Evolutionary conservation across 192 early-diverging fungal species (phyloP).

Genomic region (Chytriomyces sp.): DNA sequence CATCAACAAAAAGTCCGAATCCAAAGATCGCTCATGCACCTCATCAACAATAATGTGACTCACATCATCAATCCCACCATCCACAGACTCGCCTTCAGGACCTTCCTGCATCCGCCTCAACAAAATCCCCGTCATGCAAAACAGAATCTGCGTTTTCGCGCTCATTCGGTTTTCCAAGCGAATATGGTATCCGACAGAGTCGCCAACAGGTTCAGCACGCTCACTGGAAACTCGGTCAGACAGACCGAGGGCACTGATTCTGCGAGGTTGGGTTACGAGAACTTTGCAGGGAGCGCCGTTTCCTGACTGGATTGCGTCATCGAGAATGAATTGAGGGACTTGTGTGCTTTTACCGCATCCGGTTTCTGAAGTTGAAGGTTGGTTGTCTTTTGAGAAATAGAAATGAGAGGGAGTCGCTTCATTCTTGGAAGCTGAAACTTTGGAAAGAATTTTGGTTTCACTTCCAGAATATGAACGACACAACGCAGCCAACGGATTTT

Average conservation of each 20-base stretch:
- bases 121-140: conserved; percentile 73
- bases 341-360: conserved; percentile 59
- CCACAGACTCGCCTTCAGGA: no score
- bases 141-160: conserved; percentile 61
- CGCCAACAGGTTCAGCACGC: conserved; percentile 50
- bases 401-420: no score
- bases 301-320: conserved; percentile 29
- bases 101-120: conserved; percentile 62
- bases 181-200: conserved; percentile 68
- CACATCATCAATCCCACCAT: conserved; percentile 50
- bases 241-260: conserved; percentile 63
- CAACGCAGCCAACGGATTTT: no score
- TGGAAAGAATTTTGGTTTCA: no score
- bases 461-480: no score
- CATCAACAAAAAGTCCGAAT: conserved; percentile 80
- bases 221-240: conserved; percentile 64
- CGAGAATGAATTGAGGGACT: conserved; percentile 51
- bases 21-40: conserved; percentile 80
- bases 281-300: conserved; percentile 45
- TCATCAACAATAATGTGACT: conserved; percentile 78
- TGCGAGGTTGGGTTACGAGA: conserved; percentile 46
- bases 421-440: no score
- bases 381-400: no score
- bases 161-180: conserved; percentile 46
- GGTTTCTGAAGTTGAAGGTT: conserved; percentile 29